These are phyloP conservation scores for Corymbia calophylla DNA, from an alignment of 441 rosid genomes.

Conservation along the genomic window DNA sequence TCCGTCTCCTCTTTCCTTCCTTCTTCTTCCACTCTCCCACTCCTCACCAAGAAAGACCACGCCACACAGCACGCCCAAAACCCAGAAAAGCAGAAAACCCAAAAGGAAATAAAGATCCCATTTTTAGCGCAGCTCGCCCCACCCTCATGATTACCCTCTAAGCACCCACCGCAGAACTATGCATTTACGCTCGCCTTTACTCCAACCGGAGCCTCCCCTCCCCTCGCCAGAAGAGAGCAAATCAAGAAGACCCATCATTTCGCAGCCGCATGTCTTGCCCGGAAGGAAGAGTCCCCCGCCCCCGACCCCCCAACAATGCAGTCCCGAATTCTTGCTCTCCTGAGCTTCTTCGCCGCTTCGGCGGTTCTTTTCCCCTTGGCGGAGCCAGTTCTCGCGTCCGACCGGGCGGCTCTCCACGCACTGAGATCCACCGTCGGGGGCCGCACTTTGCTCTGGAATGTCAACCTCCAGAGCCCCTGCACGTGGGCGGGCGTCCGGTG, in stretches of 20 bases:
- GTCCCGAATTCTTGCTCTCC: background rate
- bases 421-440: slow-evolving; percentile 10
- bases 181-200: background rate
- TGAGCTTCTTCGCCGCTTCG: background rate
- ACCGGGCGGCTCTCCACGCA: slow-evolving; percentile 3
- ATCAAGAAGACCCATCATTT: background rate
- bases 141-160: background rate
- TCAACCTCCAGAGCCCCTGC: background rate
- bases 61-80: background rate
- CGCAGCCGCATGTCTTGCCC: background rate
- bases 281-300: background rate
- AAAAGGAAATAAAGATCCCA: background rate
- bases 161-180: background rate
- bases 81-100: background rate
- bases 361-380: background rate
- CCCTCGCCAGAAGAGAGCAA: background rate
- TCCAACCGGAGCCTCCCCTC: background rate
- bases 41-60: background rate
- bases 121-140: background rate
- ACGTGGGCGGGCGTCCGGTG: slow-evolving; percentile 8
- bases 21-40: background rate
- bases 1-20: background rate
- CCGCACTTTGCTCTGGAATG: slow-evolving; percentile 7
- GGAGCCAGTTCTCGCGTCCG: slow-evolving; percentile 4
- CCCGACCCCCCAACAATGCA: background rate